Percentiles rank a stretch among this genome's conserved stretches.
phyloP scores from a whole-genome alignment of 768 basidiomycete genomes.

The Pisolithus marmoratus region DNA sequence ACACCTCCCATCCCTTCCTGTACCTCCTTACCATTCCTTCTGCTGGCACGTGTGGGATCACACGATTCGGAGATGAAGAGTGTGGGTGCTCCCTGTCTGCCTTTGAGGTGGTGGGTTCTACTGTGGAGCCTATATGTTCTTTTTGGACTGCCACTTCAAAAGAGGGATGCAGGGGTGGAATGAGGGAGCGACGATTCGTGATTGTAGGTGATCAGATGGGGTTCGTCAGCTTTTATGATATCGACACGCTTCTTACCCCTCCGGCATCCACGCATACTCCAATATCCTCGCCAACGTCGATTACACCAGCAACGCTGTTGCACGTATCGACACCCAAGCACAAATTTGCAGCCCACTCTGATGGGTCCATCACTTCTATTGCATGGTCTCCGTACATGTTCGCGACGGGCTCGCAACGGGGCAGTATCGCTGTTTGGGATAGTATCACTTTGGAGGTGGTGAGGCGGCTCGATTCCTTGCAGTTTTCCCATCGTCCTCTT shows the following conservation, averaged over 20 bases:
- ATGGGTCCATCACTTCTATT: constrained; percentile 60
- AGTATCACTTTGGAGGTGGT: constrained; percentile 55
- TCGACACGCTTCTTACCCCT: constrained; percentile 25
- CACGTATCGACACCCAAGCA: constrained; percentile 9
- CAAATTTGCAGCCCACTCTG: constrained; percentile 59
- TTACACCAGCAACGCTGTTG: too few relatives aligned
- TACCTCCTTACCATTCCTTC: constrained; percentile 43
- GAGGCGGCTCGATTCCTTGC: constrained; percentile 24
- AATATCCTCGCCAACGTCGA: too few relatives aligned
- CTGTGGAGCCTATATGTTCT: too few relatives aligned
- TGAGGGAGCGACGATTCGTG: constrained; percentile 45
- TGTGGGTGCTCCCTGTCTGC: constrained; percentile 15
- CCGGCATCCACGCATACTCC: background rate
- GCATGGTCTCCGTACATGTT: constrained; percentile 56
- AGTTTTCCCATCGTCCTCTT: too few relatives aligned
- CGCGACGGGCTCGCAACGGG: constrained; percentile 59
- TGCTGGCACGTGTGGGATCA: constrained; percentile 24
- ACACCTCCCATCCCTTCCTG: constrained; percentile 44
- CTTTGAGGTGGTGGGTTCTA: too few relatives aligned
- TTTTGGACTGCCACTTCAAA: too few relatives aligned
- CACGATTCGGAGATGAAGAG: constrained; percentile 46
- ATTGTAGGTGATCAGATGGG: constrained; percentile 64
- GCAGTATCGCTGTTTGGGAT: constrained; percentile 61
- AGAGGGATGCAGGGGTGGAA: background rate
- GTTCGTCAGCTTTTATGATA: constrained; percentile 53